phyloP scores from a whole-genome alignment of 805 yeast species.

The Myxozyma sirexii region DNA sequence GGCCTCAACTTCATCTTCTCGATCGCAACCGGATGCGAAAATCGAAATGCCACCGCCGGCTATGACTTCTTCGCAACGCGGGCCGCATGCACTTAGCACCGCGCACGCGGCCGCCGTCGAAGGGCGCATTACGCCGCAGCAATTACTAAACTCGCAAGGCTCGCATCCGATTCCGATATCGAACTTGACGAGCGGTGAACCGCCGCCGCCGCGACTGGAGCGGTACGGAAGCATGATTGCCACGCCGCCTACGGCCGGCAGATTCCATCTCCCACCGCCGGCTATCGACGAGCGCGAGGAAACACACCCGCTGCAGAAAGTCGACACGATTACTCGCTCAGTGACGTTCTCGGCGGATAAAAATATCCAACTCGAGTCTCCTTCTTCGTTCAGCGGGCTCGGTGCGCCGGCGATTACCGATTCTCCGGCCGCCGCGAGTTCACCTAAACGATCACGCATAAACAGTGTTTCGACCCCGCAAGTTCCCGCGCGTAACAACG shows the following conservation, averaged over 20 bases:
- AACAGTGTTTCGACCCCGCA: neutral
- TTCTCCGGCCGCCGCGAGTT: neutral
- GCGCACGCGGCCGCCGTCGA: slow-evolving; percentile 1
- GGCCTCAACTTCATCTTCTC: neutral
- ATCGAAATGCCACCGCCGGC: neutral
- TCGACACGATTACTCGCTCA: neutral
- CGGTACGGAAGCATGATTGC: slow-evolving; percentile 32
- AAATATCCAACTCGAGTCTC: slow-evolving; percentile 6
- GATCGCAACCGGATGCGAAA: neutral
- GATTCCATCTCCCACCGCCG: slow-evolving; percentile 26
- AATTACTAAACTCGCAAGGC: slow-evolving; percentile 17
- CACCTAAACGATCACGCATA: neutral
- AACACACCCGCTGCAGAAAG: neutral
- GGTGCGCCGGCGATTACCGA: slow-evolving; percentile 24
- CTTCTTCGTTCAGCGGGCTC: slow-evolving; percentile 10
- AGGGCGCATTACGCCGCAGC: slow-evolving; percentile 26
- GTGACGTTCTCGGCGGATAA: slow-evolving; percentile 23
- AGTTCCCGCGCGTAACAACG: neutral
- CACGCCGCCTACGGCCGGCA: slow-evolving; percentile 24
- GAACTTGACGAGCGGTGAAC: too few relatives aligned
- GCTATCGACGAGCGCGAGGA: slow-evolving; percentile 12
- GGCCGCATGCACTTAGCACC: too few relatives aligned
- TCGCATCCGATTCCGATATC: slow-evolving; percentile 22
- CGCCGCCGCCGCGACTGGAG: neutral
- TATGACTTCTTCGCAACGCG: neutral